Evolutionary conservation across 257 asterid genomes (phyloP).

Genomic region (Nicotiana tabacum): DNA sequence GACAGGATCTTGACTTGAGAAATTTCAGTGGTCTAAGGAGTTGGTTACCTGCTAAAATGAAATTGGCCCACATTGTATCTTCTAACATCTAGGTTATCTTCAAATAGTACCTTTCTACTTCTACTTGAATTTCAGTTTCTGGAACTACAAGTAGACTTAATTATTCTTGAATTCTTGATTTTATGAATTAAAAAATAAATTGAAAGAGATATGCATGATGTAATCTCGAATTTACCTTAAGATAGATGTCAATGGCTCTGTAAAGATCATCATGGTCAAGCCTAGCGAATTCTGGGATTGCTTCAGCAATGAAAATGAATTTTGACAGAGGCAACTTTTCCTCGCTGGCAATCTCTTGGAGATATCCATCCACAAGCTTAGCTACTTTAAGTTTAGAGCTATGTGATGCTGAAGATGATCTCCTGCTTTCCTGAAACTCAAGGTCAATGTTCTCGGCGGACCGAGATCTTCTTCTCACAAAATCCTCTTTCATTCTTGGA

Average conservation of each 20-base stretch:
- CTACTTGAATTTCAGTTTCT: not conserved
- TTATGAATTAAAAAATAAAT: too few species aligned
- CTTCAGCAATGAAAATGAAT: slow-evolving; percentile 59
- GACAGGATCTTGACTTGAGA: not conserved
- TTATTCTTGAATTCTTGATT: too few species aligned
- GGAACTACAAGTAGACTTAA: not conserved
- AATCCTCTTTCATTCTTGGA: slow-evolving; percentile 32
- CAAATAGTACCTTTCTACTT: not conserved
- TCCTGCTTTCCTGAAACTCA: slow-evolving; percentile 63
- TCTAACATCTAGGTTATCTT: not conserved
- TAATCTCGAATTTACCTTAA: slow-evolving; percentile 42
- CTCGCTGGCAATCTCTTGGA: slow-evolving; percentile 61
- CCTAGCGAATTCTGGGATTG: slow-evolving; percentile 69
- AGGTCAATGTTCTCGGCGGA: slow-evolving; percentile 60
- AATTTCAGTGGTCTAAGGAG: slow-evolving; percentile 17
- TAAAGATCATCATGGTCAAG: slow-evolving; percentile 80
- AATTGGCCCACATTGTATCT: slow-evolving; percentile 12
- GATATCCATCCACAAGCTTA: slow-evolving; percentile 66
- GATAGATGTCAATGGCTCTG: slow-evolving; percentile 72
- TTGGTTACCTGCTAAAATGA: slow-evolving; percentile 16
- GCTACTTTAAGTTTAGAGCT: slow-evolving; percentile 71
- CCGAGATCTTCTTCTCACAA: slow-evolving; percentile 64
- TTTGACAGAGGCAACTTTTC: slow-evolving; percentile 43
- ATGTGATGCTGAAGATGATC: slow-evolving; percentile 76
- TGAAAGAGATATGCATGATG: not conserved